A percentile compares a stretch with the other conserved stretches of the same genome.
Conservation (phyloP, 2,329 filamentous ascomycete species). For the Boeremia lycopersici region DNA sequence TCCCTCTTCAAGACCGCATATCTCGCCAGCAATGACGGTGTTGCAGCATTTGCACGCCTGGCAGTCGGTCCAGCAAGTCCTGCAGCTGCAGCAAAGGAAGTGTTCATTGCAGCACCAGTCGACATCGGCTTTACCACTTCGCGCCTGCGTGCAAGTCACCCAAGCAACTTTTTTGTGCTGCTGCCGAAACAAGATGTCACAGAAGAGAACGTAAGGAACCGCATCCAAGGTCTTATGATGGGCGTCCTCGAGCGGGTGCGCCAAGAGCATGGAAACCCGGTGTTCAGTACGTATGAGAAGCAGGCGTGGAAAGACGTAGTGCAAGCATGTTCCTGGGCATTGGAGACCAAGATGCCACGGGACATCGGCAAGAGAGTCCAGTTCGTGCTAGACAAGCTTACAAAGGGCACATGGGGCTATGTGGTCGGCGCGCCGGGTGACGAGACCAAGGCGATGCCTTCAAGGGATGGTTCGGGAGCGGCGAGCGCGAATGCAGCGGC, state of each 20-base stretch:
- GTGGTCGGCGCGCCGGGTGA: constrained; percentile 11
- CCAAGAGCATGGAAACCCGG: constrained; percentile 29
- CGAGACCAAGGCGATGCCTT: neutral
- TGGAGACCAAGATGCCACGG: constrained; percentile 35
- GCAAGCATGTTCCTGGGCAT: constrained; percentile 33
- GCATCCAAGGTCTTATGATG: constrained; percentile 41
- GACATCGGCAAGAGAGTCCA: constrained; percentile 33
- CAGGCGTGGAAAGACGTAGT: constrained; percentile 34
- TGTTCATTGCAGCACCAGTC: constrained; percentile 31
- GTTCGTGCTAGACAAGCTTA: constrained; percentile 33
- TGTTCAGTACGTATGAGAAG: constrained; percentile 20
- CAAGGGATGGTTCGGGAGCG: neutral
- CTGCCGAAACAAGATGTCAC: constrained; percentile 18
- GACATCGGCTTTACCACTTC: constrained; percentile 22
- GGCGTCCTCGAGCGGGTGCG: constrained; percentile 36
- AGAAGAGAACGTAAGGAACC: constrained; percentile 26
- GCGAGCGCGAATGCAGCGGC: constrained; percentile 15
- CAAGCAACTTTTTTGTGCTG: constrained; percentile 30
- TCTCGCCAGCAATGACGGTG: neutral
- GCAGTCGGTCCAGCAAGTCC: constrained; percentile 30
- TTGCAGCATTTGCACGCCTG: constrained; percentile 35
- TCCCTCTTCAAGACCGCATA: constrained; percentile 8
- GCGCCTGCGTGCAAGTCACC: constrained; percentile 20
- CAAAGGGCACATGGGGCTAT: constrained; percentile 31
- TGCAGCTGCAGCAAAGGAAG: constrained; percentile 5